These are phyloP conservation scores for Talaromyces sp. DNA, from an alignment of 2,329 filamentous ascomycete species.

Conservation along the genomic window DNA sequence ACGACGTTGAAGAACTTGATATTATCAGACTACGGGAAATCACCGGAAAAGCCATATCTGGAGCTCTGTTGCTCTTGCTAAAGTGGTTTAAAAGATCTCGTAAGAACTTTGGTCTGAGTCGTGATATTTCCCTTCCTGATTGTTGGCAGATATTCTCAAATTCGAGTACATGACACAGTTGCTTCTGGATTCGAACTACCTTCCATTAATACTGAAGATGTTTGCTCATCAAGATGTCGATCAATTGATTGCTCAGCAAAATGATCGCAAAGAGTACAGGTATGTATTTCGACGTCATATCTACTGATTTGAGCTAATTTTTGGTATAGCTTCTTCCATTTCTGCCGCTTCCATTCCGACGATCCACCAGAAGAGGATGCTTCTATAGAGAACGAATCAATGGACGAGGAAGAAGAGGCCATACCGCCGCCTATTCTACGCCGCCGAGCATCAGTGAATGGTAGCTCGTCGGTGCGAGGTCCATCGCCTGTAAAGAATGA, in stretches of 20 bases:
- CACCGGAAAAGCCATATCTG: constrained; percentile 86
- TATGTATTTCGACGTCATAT: constrained; percentile 41
- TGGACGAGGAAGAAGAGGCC: constrained; percentile 66
- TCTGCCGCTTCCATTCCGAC: constrained; percentile 73
- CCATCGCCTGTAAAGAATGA: constrained; percentile 28
- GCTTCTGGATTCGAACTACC: constrained; percentile 89
- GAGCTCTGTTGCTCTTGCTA: constrained; percentile 77
- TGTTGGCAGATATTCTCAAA: constrained; percentile 73
- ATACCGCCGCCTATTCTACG: constrained; percentile 76
- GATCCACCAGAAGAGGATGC: constrained; percentile 47
- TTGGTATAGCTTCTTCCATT: constrained; percentile 74
- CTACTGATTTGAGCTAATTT: neutral
- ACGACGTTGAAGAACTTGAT: constrained; percentile 72
- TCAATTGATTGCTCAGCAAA: constrained; percentile 79
- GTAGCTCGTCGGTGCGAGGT: constrained; percentile 28
- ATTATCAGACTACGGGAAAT: constrained; percentile 80
- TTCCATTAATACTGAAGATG: constrained; percentile 87
- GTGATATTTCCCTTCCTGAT: constrained; percentile 23
- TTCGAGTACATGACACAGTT: constrained; percentile 95
- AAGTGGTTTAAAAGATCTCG: constrained; percentile 97
- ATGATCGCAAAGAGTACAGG: constrained; percentile 79
- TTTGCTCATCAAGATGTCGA: constrained; percentile 94
- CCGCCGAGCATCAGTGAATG: constrained; percentile 48
- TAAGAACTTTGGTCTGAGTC: constrained; percentile 49
- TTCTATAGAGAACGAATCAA: constrained; percentile 36